Base-by-base conservation (phyloP, 352 stramenopile species). In the Pythium insidiosum region DNA sequence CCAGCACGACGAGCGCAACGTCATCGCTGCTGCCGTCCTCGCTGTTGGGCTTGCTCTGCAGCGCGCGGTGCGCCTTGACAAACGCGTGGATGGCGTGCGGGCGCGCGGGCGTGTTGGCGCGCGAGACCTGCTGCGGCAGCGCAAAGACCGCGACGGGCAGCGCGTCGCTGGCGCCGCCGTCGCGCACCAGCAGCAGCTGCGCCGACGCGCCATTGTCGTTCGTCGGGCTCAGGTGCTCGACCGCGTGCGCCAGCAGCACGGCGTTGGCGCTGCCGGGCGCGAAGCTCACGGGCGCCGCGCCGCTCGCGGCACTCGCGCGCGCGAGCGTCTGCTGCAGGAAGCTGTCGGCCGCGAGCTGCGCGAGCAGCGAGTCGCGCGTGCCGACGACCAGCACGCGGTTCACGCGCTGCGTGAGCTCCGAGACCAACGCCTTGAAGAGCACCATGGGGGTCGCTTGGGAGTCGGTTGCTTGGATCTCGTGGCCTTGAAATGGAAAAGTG, bases 81-180 rank as follows among this genome's bases (percentile, higher is more conserved):
- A 88, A 81, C 30, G 50, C 40, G 31, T 74, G 37, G 56, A 95
- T 79, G 20, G 83, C 61, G 55, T 95, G 82, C 24, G 83, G 82
- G 20, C 82, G 72, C 28, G 78, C 70, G 1, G 64, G 53, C 9
- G 65, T 68, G 58, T 94, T 94, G 55, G 80, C 66, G 18, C 82
- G 73, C 44, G 72, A 88, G 21, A 80, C 63, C 12, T 57, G 53
- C 38, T 63, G 82, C 9, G 77, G 77, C 35, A 90, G 47, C 39
- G 71, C 68, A 43, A 73, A 66, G 16, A 84, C 57, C 50, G 72
- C 69, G 38, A 80, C 59, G 47, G 51, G 59, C n/a, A 79, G 50
- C 20, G 50, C 42, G 12, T 55, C 63, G 18, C 53, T 56, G 11
- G 23, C 47, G 24, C 42, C 37, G 9, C 45, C 30, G 13, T 69